Base-by-base conservation (phyloP, 257 asterid species). In the Ophiorrhiza pumila region DNA sequence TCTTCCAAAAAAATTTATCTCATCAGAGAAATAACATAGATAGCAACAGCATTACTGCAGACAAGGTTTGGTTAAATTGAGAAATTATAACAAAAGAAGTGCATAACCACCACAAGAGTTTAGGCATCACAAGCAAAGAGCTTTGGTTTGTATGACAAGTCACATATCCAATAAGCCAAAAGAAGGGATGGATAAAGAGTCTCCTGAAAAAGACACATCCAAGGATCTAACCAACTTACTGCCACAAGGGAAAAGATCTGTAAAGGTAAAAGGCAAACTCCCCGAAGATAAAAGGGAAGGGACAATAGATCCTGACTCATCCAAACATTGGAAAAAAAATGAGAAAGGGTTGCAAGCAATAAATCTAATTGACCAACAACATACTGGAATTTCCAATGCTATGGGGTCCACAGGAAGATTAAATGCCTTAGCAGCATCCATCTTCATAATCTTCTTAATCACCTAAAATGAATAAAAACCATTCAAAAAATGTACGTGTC, bases 351-450 rank as follows among this genome's bases (percentile, higher is more conserved):
- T 43, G 42, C 18, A 72, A 69, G 35, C 5, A 46, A 76, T 25
- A 63, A 22, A 59, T 70, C 55, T 35, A 29, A 25, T 6, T 41
- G 39, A 55, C 42, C 5, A 13, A 22, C 17, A 50, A 73, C 86
- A 70, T 77, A 86, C 90, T 34, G 94, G 94, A 81, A 86, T 86
- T 53, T 96, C 98, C 70, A 90, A 90, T 71, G 93, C 90, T 78
- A 83, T 80, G 71, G 98, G 98, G 78, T 92, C 82, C 53, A 92
- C 96, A 1, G 98, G 98, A 71, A 53, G 75, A 85, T 91, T 93
- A 79, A 93, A 93, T 71, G 98, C 94, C 76, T 81, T 89, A 63
- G 98, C 96, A 61, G 96, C 97, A 75, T 93, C 97, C 95, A 87
- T 91, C 84, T 89, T 85, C 98, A 91, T 93, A 42, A 89, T 78